Percentiles rank a stretch among this genome's conserved stretches.
phyloP scores from a whole-genome alignment of 352 stramenopile species.

The Globisporangium parvum region DNA sequence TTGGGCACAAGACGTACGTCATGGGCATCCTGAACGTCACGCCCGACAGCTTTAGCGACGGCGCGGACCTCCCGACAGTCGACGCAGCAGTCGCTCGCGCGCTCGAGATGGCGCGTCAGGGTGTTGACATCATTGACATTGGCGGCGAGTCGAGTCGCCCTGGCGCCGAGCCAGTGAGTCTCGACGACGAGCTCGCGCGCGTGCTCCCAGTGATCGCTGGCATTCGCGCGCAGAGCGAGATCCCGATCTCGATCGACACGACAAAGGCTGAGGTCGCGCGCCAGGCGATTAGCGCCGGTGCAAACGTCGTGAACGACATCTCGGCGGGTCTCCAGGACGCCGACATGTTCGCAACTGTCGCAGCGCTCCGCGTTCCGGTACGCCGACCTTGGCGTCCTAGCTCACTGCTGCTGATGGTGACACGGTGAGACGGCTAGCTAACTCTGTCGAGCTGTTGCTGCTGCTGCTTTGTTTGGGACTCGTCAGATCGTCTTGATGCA shows the following conservation, averaged over 20 bases:
- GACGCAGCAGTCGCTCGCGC: conserved; percentile 77
- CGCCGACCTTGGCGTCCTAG: not conserved
- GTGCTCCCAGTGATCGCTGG: conserved; percentile 92
- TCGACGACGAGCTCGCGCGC: conserved; percentile 89
- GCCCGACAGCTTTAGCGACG: conserved; percentile 95
- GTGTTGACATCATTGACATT: conserved; percentile 96
- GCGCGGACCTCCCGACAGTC: conserved; percentile 30
- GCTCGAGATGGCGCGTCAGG: conserved; percentile 84
- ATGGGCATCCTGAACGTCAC: conserved; percentile 99
- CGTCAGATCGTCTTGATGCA: conserved; percentile 94
- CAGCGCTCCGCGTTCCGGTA: conserved; percentile 78
- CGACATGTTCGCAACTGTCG: conserved; percentile 88
- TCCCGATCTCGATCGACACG: conserved; percentile 97
- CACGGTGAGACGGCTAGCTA: no score
- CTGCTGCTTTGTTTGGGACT: not conserved
- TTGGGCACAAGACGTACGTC: conserved; percentile 79
- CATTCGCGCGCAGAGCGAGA: conserved; percentile 65
- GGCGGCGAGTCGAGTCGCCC: conserved; percentile 98
- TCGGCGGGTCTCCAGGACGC: conserved; percentile 91
- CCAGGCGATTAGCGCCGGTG: conserved; percentile 89
- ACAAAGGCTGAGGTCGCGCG: conserved; percentile 88
- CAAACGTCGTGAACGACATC: conserved; percentile 97
- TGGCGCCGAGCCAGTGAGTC: conserved; percentile 81
- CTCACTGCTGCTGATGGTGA: not conserved
- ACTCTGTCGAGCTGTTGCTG: not conserved